These are phyloP conservation scores for Warburgia ugandensis DNA, from an alignment of 164 flowering plant genomes.

Conservation along the genomic window DNA sequence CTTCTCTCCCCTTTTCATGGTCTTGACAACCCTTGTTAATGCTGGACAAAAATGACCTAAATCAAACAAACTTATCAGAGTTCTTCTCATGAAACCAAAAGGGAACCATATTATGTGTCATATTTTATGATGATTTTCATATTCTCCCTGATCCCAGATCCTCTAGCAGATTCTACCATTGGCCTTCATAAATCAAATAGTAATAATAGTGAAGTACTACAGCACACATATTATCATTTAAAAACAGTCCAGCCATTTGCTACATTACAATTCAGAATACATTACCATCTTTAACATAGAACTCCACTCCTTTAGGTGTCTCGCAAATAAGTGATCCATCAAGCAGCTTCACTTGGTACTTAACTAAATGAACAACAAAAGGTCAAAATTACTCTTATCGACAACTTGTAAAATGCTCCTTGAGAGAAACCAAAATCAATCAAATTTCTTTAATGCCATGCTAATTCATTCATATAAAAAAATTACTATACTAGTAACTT, in stretches of 20 bases:
- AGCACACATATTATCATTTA: no score
- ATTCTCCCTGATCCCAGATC: no score
- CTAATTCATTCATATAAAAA: no score
- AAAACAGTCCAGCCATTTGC: neutral
- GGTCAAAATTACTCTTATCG: no score
- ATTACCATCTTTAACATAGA: slow-evolving; percentile 63
- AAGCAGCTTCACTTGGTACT: slow-evolving; percentile 33
- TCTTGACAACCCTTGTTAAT: slow-evolving; percentile 43
- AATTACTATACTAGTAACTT: slow-evolving; percentile 48
- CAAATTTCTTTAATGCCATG: no score
- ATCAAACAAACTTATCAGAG: slow-evolving; percentile 7
- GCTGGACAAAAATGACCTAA: slow-evolving; percentile 63
- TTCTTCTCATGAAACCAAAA: slow-evolving; percentile 1
- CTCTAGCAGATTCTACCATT: no score
- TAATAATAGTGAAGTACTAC: no score
- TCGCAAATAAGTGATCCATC: slow-evolving; percentile 53
- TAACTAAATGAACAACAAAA: slow-evolving; percentile 37
- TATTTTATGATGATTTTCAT: no score
- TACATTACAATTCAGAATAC: neutral
- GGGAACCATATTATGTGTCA: no score
- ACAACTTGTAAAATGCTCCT: neutral
- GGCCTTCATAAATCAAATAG: no score
- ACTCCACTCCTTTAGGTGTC: slow-evolving; percentile 59
- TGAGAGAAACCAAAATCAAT: neutral
- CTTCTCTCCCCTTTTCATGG: slow-evolving; percentile 62